Evolutionary conservation across 306 rosid species (phyloP).

Genomic region (Delonix regia): DNA sequence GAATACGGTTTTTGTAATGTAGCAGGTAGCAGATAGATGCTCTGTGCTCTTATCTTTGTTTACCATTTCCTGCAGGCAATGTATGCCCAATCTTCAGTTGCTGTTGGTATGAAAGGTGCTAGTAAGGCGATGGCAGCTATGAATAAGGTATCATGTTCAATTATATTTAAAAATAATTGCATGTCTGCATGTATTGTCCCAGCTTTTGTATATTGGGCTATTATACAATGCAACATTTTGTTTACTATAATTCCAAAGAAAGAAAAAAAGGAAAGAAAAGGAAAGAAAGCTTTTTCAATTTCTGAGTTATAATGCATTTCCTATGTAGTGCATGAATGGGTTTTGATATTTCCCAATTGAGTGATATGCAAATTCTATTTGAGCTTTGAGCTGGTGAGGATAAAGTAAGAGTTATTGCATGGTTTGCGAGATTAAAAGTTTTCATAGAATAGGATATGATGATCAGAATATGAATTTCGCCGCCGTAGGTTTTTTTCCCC

Average conservation of each 20-base stretch:
- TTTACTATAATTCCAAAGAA: background rate
- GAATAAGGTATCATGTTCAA: conserved; percentile 65
- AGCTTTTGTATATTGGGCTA: background rate
- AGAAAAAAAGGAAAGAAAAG: too few relatives aligned
- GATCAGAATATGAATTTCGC: background rate
- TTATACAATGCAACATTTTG: conserved; percentile 17
- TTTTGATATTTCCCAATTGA: conserved; percentile 25
- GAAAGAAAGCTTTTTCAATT: background rate
- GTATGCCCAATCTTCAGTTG: conserved; percentile 93
- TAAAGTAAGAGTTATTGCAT: conserved; percentile 19
- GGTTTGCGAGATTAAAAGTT: conserved; percentile 32
- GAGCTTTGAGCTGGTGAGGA: conserved; percentile 5
- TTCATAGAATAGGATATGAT: conserved; percentile 3
- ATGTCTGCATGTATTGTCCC: background rate
- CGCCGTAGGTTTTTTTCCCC: background rate
- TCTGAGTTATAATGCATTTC: background rate
- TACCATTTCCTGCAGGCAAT: conserved; percentile 69
- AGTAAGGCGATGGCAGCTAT: conserved; percentile 85
- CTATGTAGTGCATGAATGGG: background rate
- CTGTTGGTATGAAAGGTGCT: conserved; percentile 94
- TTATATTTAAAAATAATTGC: background rate
- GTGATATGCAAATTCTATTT: conserved; percentile 20
- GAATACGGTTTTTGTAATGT: background rate
- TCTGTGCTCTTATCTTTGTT: conserved; percentile 30
- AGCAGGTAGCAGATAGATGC: background rate